Evolutionary conservation across 2,329 filamentous ascomycete species (phyloP).

Genomic region (Ascosphaera aggregata): DNA sequence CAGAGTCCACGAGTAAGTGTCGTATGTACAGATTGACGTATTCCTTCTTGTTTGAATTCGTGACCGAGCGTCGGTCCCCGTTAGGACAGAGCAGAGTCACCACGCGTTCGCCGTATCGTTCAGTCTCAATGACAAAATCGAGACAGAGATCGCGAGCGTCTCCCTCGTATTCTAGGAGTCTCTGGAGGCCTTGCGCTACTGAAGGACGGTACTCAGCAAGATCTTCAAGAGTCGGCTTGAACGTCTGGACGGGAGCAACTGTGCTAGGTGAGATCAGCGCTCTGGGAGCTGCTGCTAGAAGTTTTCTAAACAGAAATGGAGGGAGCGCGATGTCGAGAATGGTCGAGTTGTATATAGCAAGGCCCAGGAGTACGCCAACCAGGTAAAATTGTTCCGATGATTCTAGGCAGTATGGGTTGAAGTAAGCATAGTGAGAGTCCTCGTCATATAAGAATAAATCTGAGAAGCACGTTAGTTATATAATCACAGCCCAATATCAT

Average conservation of each 20-base stretch:
- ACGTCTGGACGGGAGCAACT: slow-evolving; percentile 30
- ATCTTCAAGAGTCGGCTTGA: slow-evolving; percentile 59
- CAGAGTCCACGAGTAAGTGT: slow-evolving; percentile 54
- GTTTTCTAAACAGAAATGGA: slow-evolving; percentile 71
- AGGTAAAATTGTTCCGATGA: slow-evolving; percentile 82
- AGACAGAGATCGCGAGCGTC: slow-evolving; percentile 63
- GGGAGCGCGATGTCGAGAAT: slow-evolving; percentile 76
- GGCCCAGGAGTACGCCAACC: slow-evolving; percentile 63
- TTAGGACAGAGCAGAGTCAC: slow-evolving; percentile 48
- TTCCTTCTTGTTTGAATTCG: slow-evolving; percentile 60
- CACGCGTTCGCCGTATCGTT: slow-evolving; percentile 48
- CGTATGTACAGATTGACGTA: slow-evolving; percentile 71
- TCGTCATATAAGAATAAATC: slow-evolving; percentile 88
- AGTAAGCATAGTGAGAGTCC: slow-evolving; percentile 77
- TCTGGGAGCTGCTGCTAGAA: slow-evolving; percentile 52
- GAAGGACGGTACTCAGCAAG: slow-evolving; percentile 58
- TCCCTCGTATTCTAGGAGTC: slow-evolving; percentile 62
- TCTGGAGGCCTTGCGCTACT: slow-evolving; percentile 49
- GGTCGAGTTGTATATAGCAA: slow-evolving; percentile 88
- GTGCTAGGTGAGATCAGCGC: slow-evolving; percentile 30
- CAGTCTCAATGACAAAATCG: slow-evolving; percentile 55
- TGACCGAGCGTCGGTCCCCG: slow-evolving; percentile 53
- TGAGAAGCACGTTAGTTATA: slow-evolving; percentile 13
- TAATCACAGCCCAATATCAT: neutral
- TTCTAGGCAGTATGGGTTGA: slow-evolving; percentile 76